Percentiles rank a stretch among this genome's conserved stretches.
phyloP scores from a whole-genome alignment of 164 flowering plant species.

The Berberis thunbergii region DNA sequence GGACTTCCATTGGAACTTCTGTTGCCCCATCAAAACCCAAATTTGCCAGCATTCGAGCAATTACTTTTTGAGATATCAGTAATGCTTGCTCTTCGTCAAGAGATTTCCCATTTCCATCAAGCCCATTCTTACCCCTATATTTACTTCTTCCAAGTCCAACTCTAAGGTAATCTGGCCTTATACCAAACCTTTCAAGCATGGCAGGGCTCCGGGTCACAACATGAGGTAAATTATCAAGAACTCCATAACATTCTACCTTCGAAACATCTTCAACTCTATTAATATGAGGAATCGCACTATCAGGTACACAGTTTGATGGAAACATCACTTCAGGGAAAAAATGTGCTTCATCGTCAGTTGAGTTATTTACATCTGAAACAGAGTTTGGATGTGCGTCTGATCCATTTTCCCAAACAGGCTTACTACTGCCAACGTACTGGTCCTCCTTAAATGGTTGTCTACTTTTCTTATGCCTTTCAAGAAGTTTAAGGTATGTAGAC shows the following conservation, averaged over 20 bases:
- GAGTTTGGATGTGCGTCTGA: constrained; percentile 31
- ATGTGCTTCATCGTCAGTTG: constrained; percentile 36
- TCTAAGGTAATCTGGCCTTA: constrained; percentile 60
- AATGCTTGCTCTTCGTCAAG: constrained; percentile 74
- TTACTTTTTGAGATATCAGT: constrained; percentile 54
- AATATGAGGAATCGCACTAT: constrained; percentile 48
- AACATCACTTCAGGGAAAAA: constrained; percentile 87
- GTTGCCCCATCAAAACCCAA: constrained; percentile 76
- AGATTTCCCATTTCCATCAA: constrained; percentile 32
- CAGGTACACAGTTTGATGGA: constrained; percentile 76
- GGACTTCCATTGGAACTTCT: constrained; percentile 61
- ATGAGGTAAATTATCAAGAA: constrained; percentile 80
- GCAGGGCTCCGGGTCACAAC: constrained; percentile 57
- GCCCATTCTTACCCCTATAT: constrained; percentile 42
- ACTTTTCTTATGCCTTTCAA: constrained; percentile 69
- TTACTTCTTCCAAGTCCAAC: constrained; percentile 52
- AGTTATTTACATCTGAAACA: constrained; percentile 26
- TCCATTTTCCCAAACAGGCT: constrained; percentile 28
- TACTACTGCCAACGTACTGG: constrained; percentile 26
- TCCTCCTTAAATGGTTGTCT: constrained; percentile 55
- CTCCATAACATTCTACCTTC: constrained; percentile 57
- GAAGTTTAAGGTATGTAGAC: constrained; percentile 52
- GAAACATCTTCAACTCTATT: constrained; percentile 26
- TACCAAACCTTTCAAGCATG: constrained; percentile 91
- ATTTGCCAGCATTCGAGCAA: constrained; percentile 44